A percentile compares a stretch with the other conserved stretches of the same genome.
Conservation (phyloP, 306 rosid species). For the Lablab purpureus region DNA sequence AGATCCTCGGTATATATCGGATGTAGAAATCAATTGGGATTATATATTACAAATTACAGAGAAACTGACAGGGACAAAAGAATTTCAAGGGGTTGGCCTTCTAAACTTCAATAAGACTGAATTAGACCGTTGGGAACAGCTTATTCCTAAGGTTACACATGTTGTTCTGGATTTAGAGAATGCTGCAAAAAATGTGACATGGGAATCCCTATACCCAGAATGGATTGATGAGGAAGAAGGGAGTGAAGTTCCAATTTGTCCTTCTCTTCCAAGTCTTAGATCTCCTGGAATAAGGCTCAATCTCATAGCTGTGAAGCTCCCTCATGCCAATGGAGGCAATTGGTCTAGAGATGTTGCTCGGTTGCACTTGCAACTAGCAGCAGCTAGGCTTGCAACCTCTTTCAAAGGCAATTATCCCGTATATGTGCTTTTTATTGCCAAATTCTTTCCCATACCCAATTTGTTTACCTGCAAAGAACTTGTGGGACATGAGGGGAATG, state of each 20-base stretch:
- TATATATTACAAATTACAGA: background rate
- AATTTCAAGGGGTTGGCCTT: constrained; percentile 16
- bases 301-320: constrained; percentile 24
- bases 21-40: constrained; percentile 3
- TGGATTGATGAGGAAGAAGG: constrained; percentile 29
- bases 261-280: constrained; percentile 14
- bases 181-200: constrained; percentile 23
- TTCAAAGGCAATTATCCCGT: constrained; percentile 3
- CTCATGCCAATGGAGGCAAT: constrained; percentile 1
- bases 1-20: constrained; percentile 4
- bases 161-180: background rate
- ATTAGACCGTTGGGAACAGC: background rate
- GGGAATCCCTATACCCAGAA: constrained; percentile 31
- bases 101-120: constrained; percentile 15
- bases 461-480: constrained; percentile 22
- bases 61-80: background rate
- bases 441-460: constrained; percentile 3
- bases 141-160: constrained; percentile 16
- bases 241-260: background rate
- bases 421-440: constrained; percentile 3
- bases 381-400: constrained; percentile 17
- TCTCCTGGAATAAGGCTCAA: constrained; percentile 27
- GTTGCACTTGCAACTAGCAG: constrained; percentile 13
- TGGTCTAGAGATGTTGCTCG: constrained; percentile 31
- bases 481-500: constrained; percentile 4